phyloP scores from a whole-genome alignment of 2,329 filamentous ascomycete genomes.

The Pyrenophora graminea region DNA sequence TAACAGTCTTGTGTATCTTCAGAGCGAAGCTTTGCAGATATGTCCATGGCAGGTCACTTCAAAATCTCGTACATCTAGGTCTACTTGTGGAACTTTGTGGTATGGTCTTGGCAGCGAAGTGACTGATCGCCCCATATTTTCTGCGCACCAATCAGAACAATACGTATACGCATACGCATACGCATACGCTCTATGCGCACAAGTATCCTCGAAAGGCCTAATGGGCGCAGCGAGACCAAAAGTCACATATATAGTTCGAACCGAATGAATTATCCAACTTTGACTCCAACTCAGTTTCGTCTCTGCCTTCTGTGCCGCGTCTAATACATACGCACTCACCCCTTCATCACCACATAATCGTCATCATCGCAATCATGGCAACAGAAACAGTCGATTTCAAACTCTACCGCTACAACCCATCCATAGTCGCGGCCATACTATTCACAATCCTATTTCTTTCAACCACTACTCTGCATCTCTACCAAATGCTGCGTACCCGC shows the following conservation, averaged over 20 bases:
- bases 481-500: constrained; percentile 48
- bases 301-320: too few relatives aligned
- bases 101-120: too few relatives aligned
- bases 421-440: constrained; percentile 52
- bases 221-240: too few relatives aligned
- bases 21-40: too few relatives aligned
- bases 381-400: constrained; percentile 7
- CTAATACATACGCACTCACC: not conserved
- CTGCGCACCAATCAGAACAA: not conserved
- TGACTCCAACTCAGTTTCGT: too few relatives aligned
- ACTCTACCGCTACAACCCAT: constrained; percentile 49
- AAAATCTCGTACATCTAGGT: too few relatives aligned
- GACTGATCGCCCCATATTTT: too few relatives aligned
- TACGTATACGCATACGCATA: not conserved
- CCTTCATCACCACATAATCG: not conserved
- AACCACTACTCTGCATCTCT: constrained; percentile 48
- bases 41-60: too few relatives aligned
- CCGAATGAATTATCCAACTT: too few relatives aligned
- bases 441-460: constrained; percentile 54
- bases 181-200: constrained; percentile 1
- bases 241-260: too few relatives aligned
- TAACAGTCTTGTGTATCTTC: too few relatives aligned
- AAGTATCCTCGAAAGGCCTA: not conserved
- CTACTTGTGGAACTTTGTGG: too few relatives aligned
- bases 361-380: not conserved